These are phyloP conservation scores for Crassisporium funariophilum DNA, from an alignment of 768 basidiomycete genomes.

Conservation along the genomic window DNA sequence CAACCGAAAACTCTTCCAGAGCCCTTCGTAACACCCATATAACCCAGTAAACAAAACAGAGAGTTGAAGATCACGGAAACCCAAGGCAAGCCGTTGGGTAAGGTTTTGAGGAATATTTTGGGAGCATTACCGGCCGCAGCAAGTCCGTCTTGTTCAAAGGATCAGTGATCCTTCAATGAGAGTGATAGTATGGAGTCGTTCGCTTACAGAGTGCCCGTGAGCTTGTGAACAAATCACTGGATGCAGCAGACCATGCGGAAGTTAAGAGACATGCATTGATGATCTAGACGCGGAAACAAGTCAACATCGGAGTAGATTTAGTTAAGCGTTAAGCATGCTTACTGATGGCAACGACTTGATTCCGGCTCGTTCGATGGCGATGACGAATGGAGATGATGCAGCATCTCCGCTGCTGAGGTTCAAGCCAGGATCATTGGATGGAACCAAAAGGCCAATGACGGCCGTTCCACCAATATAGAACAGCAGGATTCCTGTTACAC, in stretches of 20 bases:
- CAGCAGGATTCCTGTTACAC: slow-evolving; percentile 71
- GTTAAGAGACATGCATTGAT: slow-evolving; percentile 85
- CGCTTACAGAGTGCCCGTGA: slow-evolving; percentile 81
- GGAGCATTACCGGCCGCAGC: slow-evolving; percentile 83
- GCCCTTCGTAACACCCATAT: slow-evolving; percentile 71
- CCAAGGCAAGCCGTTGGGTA: slow-evolving; percentile 75
- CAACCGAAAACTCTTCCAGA: slow-evolving; percentile 78
- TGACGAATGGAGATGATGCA: slow-evolving; percentile 86
- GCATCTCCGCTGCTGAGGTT: slow-evolving; percentile 61
- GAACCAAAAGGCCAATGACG: slow-evolving; percentile 83
- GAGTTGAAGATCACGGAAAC: slow-evolving; percentile 71
- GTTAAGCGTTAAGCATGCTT: slow-evolving; percentile 23
- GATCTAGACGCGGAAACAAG: slow-evolving; percentile 44
- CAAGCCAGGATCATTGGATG: slow-evolving; percentile 63
- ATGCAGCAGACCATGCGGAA: slow-evolving; percentile 92
- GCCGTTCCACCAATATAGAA: slow-evolving; percentile 74
- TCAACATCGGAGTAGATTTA: background rate
- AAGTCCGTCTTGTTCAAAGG: slow-evolving; percentile 62
- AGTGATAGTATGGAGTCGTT: background rate
- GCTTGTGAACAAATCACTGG: slow-evolving; percentile 86
- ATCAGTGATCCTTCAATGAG: slow-evolving; percentile 4
- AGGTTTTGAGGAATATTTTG: slow-evolving; percentile 69
- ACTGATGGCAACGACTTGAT: slow-evolving; percentile 84
- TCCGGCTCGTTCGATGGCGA: slow-evolving; percentile 85
- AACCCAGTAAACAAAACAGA: slow-evolving; percentile 70